These are phyloP conservation scores for Coniferiporia weirii DNA, from an alignment of 1,284 basidiomycete species.

Conservation along the genomic window DNA sequence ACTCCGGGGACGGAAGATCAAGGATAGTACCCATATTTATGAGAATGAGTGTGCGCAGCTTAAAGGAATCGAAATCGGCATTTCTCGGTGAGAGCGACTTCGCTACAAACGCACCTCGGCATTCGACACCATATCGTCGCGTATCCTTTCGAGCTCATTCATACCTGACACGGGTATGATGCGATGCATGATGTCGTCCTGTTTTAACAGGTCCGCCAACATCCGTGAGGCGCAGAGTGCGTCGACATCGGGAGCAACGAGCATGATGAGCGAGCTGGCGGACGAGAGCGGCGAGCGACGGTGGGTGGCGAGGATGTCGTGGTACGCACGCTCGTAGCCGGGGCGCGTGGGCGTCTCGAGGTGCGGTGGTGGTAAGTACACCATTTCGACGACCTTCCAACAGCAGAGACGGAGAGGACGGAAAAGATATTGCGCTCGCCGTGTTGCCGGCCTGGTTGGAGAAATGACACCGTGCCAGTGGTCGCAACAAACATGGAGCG, in stretches of 20 bases:
- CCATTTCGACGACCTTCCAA: constrained; percentile 41
- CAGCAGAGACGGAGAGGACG: neutral
- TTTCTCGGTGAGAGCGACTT: neutral
- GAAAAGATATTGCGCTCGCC: neutral
- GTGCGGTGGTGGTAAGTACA: constrained; percentile 65
- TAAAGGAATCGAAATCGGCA: neutral
- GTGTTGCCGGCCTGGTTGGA: neutral
- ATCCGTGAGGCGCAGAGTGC: constrained; percentile 86
- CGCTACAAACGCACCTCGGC: constrained; percentile 53
- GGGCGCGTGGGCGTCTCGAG: constrained; percentile 47
- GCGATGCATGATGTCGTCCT: constrained; percentile 91
- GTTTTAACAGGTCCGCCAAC: constrained; percentile 84
- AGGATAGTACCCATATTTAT: constrained; percentile 91
- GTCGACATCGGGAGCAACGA: constrained; percentile 87
- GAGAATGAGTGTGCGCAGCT: constrained; percentile 90
- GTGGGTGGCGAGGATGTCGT: constrained; percentile 65
- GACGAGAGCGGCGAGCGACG: constrained; percentile 72
- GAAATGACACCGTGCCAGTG: no score
- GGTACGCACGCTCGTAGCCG: constrained; percentile 80
- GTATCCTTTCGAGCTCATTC: constrained; percentile 61
- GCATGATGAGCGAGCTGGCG: constrained; percentile 77
- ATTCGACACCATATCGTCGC: constrained; percentile 63
- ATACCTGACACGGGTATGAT: constrained; percentile 91
- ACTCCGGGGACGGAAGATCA: constrained; percentile 68
- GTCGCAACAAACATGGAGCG: neutral